phyloP scores from a whole-genome alignment of 2,329 filamentous ascomycete genomes.

The Colletotrichum incanum region DNA sequence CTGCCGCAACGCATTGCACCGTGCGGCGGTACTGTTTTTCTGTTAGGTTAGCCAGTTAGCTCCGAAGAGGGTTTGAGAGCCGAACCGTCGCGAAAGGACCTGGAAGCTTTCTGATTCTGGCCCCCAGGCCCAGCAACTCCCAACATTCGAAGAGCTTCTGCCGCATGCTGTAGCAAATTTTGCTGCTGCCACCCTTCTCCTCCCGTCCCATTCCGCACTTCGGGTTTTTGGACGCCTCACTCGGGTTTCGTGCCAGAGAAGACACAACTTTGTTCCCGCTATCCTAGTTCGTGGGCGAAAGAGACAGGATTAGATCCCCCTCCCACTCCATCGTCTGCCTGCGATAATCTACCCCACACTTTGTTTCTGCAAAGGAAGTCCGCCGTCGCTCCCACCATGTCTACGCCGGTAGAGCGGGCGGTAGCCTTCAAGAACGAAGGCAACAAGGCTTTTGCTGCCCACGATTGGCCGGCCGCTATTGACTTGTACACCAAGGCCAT shows the following conservation, averaged over 20 bases:
- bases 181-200: constrained; percentile 22
- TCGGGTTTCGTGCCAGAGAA: not conserved
- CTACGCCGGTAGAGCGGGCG: constrained; percentile 74
- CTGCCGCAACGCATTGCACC: constrained; percentile 26
- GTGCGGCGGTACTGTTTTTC: constrained; percentile 31
- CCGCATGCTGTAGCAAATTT: constrained; percentile 29
- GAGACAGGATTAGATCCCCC: constrained; percentile 7
- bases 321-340: constrained; percentile 10
- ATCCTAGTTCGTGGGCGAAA: constrained; percentile 24
- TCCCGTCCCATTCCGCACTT: constrained; percentile 7
- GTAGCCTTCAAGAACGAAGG: constrained; percentile 91
- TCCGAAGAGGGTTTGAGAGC: constrained; percentile 39
- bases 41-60: constrained; percentile 29
- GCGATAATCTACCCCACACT: constrained; percentile 35
- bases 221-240: not conserved
- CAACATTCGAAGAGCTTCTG: constrained; percentile 42
- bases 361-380: constrained; percentile 20
- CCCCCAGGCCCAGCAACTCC: constrained; percentile 32
- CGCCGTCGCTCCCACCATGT: constrained; percentile 52
- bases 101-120: constrained; percentile 34
- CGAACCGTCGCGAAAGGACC: constrained; percentile 37
- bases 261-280: constrained; percentile 18
- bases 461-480: constrained; percentile 88
- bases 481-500: constrained; percentile 92
- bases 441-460: constrained; percentile 90